Conservation (phyloP, 208 protist species). For the Acanthamoeba healyi region DNA sequence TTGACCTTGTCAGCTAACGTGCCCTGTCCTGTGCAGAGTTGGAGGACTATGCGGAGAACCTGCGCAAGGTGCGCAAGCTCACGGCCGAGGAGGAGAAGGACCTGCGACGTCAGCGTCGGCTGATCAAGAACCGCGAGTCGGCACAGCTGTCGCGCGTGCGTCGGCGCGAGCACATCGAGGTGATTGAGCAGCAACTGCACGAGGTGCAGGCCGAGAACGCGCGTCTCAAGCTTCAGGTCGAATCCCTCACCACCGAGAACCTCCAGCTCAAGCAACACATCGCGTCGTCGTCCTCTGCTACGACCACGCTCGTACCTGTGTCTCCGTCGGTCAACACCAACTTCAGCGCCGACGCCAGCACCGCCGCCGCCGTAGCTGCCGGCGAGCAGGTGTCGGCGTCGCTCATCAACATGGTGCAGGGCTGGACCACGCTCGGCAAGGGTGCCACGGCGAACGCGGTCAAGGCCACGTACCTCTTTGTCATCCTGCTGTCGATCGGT, state of each 20-base stretch:
- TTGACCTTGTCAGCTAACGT: background rate
- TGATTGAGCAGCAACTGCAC: conserved; percentile 80
- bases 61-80: conserved; percentile 20
- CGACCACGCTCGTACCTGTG: background rate
- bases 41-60: conserved; percentile 46
- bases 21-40: background rate
- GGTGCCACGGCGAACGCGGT: background rate
- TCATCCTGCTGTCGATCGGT: conserved; percentile 29
- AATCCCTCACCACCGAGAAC: conserved; percentile 54
- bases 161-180: conserved; percentile 84
- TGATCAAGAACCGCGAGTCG: conserved; percentile 87
- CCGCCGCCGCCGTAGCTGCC: background rate
- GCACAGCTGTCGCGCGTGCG: conserved; percentile 86
- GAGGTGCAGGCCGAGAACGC: conserved; percentile 78
- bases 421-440: conserved; percentile 20
- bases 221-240: conserved; percentile 74
- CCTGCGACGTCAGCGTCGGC: conserved; percentile 81
- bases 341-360: background rate
- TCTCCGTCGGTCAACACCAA: background rate
- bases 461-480: conserved; percentile 21
- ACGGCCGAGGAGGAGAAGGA: conserved; percentile 77
- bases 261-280: conserved; percentile 57
- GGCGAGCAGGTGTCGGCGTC: background rate
- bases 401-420: background rate
- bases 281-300: conserved; percentile 1